Conservation (phyloP, 441 rosid genomes). For the Gossypium trilobum region DNA sequence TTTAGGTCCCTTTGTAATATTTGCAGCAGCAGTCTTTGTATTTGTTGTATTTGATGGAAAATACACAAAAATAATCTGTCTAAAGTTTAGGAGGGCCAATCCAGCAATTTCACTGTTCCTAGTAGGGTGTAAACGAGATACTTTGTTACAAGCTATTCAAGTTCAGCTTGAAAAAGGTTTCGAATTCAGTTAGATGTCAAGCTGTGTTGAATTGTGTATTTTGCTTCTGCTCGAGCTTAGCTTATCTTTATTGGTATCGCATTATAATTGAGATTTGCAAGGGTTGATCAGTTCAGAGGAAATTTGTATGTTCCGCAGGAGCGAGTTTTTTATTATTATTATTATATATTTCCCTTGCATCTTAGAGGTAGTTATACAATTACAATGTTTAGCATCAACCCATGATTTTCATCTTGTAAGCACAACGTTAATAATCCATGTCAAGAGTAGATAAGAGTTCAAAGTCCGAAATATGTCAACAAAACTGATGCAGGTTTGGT, state of each 20-base stretch:
- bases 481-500: neutral
- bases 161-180: neutral
- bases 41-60: conserved; percentile 49
- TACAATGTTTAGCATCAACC: neutral
- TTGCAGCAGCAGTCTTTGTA: conserved; percentile 32
- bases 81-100: conserved; percentile 11
- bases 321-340: neutral
- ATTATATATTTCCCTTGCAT: neutral
- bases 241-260: neutral
- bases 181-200: neutral
- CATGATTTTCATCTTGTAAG: neutral
- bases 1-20: conserved; percentile 36
- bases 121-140: neutral
- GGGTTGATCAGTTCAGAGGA: neutral
- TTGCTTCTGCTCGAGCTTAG: neutral
- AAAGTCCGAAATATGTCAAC: neutral
- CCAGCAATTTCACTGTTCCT: neutral
- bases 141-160: neutral
- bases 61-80: conserved; percentile 43
- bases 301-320: neutral
- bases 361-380: neutral
- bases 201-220: neutral
- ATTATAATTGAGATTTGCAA: neutral
- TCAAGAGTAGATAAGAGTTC: neutral
- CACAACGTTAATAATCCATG: neutral